Base-by-base conservation (phyloP, 202 grass and related monocot species). In the Elaeis oleifera region DNA sequence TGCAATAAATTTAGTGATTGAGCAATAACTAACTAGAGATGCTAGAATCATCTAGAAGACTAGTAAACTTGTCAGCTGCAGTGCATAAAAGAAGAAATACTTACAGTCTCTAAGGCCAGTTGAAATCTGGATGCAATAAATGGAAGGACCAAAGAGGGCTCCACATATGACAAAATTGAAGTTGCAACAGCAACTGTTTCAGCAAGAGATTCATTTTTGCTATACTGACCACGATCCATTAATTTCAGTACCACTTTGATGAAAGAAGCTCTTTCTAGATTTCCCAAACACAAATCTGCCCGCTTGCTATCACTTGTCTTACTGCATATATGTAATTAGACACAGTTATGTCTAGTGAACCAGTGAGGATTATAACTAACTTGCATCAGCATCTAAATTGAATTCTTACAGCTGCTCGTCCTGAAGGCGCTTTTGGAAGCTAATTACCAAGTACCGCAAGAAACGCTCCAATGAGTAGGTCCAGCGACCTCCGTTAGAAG, bases 401-500 rank as follows among this genome's bases (percentile, higher is more conserved):
- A 71, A 62, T 25, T 17, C 81, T 85, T 86, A 96, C 92, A 79
- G 73, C 76, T 91, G 84, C 71, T 96, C 92, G 9, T 73, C 36
- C 64, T 83, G 74, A 86, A 96, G 84, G n/a, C 87, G 87, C 25
- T 87, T 85, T 76, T 86, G 81, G 49, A 96, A 96, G 57, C 80
- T 85, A 78, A 89, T 54, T 60, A 96, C 74, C 31, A 96, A 80
- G 72, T 83, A 74, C n/a, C 87, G 81, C 75, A 96, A 71, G 71
- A 96, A 96, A 26, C 76, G 78, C 72, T 88, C 84, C 76, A 96
- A 65, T 50, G 84, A 81, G 58, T 89, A 81, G 56, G 87, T 96
- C 92, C 92, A 96, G 15, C 79, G 87, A 70, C 92, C 92, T 63
- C 87, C 92, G 84, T 96, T 96, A 51, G 92, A 96, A 60, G 92